Evolutionary conservation across 345 rosid species (phyloP).

Genomic region (Gossypium thurberi): DNA sequence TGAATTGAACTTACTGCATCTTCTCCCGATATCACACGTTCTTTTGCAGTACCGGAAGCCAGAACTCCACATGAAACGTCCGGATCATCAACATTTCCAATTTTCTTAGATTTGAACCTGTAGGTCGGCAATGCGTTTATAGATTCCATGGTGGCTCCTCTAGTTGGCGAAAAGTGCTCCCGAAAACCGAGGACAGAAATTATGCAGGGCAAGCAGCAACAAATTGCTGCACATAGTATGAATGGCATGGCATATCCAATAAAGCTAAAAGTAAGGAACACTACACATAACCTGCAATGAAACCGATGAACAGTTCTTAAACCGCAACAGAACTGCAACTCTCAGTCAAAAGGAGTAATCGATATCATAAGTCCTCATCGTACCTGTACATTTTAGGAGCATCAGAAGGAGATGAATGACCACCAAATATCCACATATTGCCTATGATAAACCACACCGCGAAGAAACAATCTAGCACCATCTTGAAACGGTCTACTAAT

Average conservation of each 20-base stretch:
- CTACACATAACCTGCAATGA: conserved; percentile 76
- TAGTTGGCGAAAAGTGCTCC: conserved; percentile 61
- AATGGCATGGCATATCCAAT: conserved; percentile 95
- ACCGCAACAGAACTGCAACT: neutral
- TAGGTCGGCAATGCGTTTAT: conserved; percentile 67
- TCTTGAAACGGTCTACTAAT: too few relatives aligned
- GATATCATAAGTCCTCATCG: neutral
- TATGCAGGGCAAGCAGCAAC: conserved; percentile 90
- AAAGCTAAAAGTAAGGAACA: conserved; percentile 84
- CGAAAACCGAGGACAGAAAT: conserved; percentile 74
- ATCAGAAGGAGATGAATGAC: too few relatives aligned
- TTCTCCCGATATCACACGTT: conserved; percentile 68
- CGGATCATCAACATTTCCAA: conserved; percentile 28
- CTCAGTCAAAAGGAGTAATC: neutral
- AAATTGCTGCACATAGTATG: conserved; percentile 78
- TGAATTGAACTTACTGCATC: conserved; percentile 60
- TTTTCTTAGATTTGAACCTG: conserved; percentile 49
- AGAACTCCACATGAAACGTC: conserved; percentile 55
- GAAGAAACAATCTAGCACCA: too few relatives aligned
- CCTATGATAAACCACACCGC: too few relatives aligned
- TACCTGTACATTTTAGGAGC: too few relatives aligned
- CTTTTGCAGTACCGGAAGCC: conserved; percentile 60
- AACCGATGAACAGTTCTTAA: conserved; percentile 15
- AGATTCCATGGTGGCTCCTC: conserved; percentile 66
- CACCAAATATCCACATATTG: too few relatives aligned